These are phyloP conservation scores for Cercophora scortea DNA, from an alignment of 495 filamentous ascomycete genomes.

Conservation along the genomic window DNA sequence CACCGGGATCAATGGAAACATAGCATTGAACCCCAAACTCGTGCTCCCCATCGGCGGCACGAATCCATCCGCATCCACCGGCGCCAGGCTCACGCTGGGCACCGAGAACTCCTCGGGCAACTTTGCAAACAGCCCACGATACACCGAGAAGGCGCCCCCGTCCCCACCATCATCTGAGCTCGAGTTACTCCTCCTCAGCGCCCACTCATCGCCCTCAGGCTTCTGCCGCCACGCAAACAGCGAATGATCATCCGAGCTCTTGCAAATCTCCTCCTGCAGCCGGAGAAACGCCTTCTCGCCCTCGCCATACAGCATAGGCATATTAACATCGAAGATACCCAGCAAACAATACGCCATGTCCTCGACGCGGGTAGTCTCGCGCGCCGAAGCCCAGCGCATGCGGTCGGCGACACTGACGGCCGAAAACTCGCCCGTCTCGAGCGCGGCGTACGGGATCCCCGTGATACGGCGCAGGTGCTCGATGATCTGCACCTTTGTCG, in stretches of 20 bases:
- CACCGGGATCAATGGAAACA: not conserved
- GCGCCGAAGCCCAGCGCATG: constrained; percentile 9
- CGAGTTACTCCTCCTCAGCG: not conserved
- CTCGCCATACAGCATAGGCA: constrained; percentile 10
- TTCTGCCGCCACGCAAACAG: constrained; percentile 7
- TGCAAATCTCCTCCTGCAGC: constrained; percentile 8
- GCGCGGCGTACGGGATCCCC: not conserved
- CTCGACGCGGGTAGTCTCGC: constrained; percentile 7
- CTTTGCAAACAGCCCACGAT: not conserved
- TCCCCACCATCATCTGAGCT: too few relatives aligned
- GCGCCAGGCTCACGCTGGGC: not conserved
- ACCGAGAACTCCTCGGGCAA: not conserved
- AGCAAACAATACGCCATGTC: constrained; percentile 11
- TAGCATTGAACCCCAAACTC: not conserved
- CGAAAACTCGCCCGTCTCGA: not conserved
- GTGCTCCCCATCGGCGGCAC: not conserved
- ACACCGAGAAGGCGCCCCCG: not conserved
- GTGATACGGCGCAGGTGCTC: not conserved
- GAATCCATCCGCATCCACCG: not conserved
- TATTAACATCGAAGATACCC: constrained; percentile 9
- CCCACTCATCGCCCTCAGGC: not conserved
- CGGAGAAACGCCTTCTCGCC: constrained; percentile 7
- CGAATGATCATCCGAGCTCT: not conserved
- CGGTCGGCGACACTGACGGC: not conserved
- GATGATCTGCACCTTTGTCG: not conserved